Base-by-base conservation (phyloP, 2,329 filamentous ascomycete species). In the Colletotrichum noveboracense region DNA sequence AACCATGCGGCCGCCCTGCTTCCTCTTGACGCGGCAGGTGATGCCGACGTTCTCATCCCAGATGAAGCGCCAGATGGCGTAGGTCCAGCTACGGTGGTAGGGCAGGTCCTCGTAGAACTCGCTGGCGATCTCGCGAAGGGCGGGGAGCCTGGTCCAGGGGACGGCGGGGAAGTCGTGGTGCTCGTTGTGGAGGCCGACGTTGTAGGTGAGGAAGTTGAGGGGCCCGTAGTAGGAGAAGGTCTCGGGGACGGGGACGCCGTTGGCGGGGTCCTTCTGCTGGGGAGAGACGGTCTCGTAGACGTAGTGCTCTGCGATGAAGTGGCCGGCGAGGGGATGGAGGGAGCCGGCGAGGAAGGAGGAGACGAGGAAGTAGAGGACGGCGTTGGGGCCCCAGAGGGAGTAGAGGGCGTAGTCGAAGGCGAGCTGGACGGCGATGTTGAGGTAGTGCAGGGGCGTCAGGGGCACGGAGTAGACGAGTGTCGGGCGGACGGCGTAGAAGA, bases 251-350 rank as follows among this genome's bases (percentile, higher is more conserved):
- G 93, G 89, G 56, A 94, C 87, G 55, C 87, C 85, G 79, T 93
- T 93, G 28, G 88, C 86, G 2, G 93, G 91, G 78, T 93, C 85
- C 68, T 83, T 85, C 74, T 91, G 89, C 12, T 88, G 86, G 21
- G 89, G 88, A 16, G 87, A 87, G 79, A 91, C 87, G 67, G 91
- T 92, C 80, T 93, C 89, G 82, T 95, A 96, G 79, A 96, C 94
- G 86, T 96, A 96, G 86, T 99, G 97, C 88, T 99, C 97, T 74
- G 97, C 96, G 85, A 99, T 99, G 89, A 99, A 99, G 87, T 99
- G 97, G 60, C 95, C 97, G 0, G 97, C 97, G 75, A 96, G 95
- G 5, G 97, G 97, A 86, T 99, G 97, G 36, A 99, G 90, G 62
- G 94, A 96, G 43, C 97, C 97, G 2, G 97, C 97, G 4, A 99